phyloP scores from a whole-genome alignment of 169 alveolate genomes.

The Babesia ovata region DNA sequence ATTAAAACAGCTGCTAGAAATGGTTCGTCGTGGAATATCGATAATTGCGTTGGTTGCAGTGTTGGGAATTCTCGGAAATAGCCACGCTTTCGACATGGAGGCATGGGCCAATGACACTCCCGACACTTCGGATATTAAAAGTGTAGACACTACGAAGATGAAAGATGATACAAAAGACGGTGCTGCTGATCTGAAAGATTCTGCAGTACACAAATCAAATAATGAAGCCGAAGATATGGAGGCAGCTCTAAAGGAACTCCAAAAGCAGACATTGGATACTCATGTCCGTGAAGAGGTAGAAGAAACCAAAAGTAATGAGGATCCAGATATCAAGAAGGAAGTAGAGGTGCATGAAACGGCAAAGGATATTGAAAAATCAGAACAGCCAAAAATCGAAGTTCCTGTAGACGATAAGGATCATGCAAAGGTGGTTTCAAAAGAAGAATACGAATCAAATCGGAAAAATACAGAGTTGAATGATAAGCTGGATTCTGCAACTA shows the following conservation, averaged over 20 bases:
- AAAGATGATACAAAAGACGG: not conserved
- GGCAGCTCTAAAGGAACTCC: conserved; percentile 7
- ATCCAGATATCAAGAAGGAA: not conserved
- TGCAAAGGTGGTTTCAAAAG: not conserved
- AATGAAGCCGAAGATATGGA: conserved; percentile 1
- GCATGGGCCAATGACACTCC: conserved; percentile 4
- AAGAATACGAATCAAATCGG: not conserved
- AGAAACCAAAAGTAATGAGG: not conserved
- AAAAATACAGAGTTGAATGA: not conserved
- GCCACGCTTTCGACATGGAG: conserved; percentile 4
- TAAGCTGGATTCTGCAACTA: not conserved
- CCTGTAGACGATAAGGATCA: not conserved
- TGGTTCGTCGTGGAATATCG: too few species aligned
- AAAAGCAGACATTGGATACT: not conserved
- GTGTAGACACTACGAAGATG: not conserved
- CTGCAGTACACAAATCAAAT: not conserved
- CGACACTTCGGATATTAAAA: conserved; percentile 5
- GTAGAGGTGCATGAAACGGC: not conserved
- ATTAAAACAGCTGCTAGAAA: too few species aligned
- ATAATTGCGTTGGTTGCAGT: not conserved
- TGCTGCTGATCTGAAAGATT: too few species aligned
- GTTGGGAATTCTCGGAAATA: not conserved
- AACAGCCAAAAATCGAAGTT: conserved; percentile 12
- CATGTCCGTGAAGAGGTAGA: not conserved
- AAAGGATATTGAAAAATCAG: not conserved